phyloP scores from a whole-genome alignment of 805 yeast genomes.

The Brettanomyces custersianus region DNA sequence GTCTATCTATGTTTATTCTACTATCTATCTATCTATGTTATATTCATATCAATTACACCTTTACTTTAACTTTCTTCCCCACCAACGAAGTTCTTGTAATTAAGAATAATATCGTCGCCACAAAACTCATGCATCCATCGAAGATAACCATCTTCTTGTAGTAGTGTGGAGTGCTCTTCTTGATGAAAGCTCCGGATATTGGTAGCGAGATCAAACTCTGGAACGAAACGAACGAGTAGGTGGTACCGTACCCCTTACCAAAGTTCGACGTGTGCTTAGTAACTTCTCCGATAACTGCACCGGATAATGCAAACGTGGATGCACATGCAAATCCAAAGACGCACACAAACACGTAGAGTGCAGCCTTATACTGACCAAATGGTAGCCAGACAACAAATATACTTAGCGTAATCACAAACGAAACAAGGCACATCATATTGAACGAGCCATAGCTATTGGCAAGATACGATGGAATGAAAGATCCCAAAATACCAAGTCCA shows the following conservation, averaged over 20 bases:
- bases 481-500: slow-evolving; percentile 33
- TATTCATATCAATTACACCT: slow-evolving; percentile 8
- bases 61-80: slow-evolving; percentile 21
- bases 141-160: slow-evolving; percentile 20
- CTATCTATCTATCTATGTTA: background rate
- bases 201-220: slow-evolving; percentile 39
- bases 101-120: slow-evolving; percentile 9
- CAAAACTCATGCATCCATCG: slow-evolving; percentile 13
- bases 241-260: slow-evolving; percentile 63
- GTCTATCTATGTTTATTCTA: background rate
- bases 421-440: slow-evolving; percentile 40
- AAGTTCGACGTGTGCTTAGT: slow-evolving; percentile 46
- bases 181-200: slow-evolving; percentile 39
- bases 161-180: slow-evolving; percentile 10
- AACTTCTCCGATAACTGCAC: slow-evolving; percentile 52
- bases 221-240: slow-evolving; percentile 50
- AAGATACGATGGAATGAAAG: slow-evolving; percentile 22
- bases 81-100: slow-evolving; percentile 10
- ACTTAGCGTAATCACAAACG: slow-evolving; percentile 34
- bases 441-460: slow-evolving; percentile 38
- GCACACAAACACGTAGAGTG: slow-evolving; percentile 42
- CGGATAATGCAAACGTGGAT: slow-evolving; percentile 50
- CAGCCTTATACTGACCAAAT: slow-evolving; percentile 26
- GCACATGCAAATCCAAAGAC: slow-evolving; percentile 45
- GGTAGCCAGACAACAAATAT: slow-evolving; percentile 57